Base-by-base conservation (phyloP, 1,284 basidiomycete genomes). In the Porogramme epimiltina region DNA sequence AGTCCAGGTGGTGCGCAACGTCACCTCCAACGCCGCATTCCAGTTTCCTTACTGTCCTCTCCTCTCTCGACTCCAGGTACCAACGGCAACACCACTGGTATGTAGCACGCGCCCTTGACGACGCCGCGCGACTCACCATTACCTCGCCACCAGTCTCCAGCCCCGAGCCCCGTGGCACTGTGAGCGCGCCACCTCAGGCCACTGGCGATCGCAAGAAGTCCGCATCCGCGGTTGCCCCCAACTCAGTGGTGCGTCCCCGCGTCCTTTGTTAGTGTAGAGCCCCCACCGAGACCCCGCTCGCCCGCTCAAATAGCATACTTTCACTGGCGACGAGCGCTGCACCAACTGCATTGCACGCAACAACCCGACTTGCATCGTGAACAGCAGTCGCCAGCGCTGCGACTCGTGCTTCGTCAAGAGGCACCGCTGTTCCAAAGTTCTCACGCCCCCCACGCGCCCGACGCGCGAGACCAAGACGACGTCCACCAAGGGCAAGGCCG, bases 351-450 rank as follows among this genome's bases (percentile, higher is more conserved):
- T 59, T 37, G 45, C 43, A 49, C 54, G 54, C 49, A 52, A 52
- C 52, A 54, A 56, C 24, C 26, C 49, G 13, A 54, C 50, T 28
- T 59, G 58, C 50, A 49, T 54, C 34, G 58, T 59, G 42, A 59
- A 56, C 41, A 59, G 54, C 47, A 59, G 57, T 47, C 57, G 57
- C 42, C 57, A 59, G 47, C 57, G 57, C 42, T 59, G 57, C 47
- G 57, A 59, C 53, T 55, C 57, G 19, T 59, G 57, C 41, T 59
- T 59, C 49, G 22, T 51, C 40, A 59, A 59, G 44, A 50, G 57
- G 43, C 57, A 59, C 54, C 57, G 57, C 38, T 59, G 57, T 42
- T 59, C 57, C 15, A 59, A 59, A 45, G 57, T 59, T 55, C 54
- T 55, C 57, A 59, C 57, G 54, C 57, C 57, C 19, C 57, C 57